Base-by-base conservation (phyloP, 768 basidiomycete genomes). In the Xerocomellus dryophilus region DNA sequence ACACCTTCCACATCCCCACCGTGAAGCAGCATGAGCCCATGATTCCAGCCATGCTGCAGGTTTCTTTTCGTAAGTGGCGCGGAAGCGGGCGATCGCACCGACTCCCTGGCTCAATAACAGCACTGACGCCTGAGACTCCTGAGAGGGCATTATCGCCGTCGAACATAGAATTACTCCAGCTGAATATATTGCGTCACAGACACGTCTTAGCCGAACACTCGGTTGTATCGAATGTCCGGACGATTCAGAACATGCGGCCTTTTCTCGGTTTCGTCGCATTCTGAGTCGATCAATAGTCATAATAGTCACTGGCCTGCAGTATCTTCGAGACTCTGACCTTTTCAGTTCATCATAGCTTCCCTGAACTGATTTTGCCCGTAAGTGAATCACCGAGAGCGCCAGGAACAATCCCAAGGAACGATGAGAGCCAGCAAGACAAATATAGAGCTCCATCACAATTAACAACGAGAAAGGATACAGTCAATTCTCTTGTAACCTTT, bases 371-470 rank as follows among this genome's bases (percentile, higher is more conserved):
- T 27, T 21, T 40, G 32, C 29, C 42, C 27, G 36, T 47, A 42
- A 39, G 14, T 34, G 41, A 51, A 42, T 55, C 42, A 40, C 36
- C 38, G 43, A 50, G 35, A 55, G 43, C n/a, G 51, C 44, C 55
- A 60, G 64, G 62, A 59, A 71, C 63, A 40, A 54, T 59, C 49
- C 35, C 53, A 63, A 60, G 42, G 52, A 38, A 57, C 50, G 42
- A 58, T 65, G 63, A 67, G 61, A 67, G 50, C 38, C 39, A 54
- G 42, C 43, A 54, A 31, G 45, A 71, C 58, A 67, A 69, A 69
- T 71, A 47, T 70, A 49, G 65, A 44, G 57, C 48, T 50, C 36
- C 61, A 66, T 71, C 62, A 61, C 61, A 68, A 71, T 70, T 67
- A 67, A 61, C 55, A 59, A 59, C 65, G 29, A 59, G 61, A 66